Evolutionary conservation across 176 grass and related monocot genomes (phyloP).

Genomic region (Bromus sterilis): DNA sequence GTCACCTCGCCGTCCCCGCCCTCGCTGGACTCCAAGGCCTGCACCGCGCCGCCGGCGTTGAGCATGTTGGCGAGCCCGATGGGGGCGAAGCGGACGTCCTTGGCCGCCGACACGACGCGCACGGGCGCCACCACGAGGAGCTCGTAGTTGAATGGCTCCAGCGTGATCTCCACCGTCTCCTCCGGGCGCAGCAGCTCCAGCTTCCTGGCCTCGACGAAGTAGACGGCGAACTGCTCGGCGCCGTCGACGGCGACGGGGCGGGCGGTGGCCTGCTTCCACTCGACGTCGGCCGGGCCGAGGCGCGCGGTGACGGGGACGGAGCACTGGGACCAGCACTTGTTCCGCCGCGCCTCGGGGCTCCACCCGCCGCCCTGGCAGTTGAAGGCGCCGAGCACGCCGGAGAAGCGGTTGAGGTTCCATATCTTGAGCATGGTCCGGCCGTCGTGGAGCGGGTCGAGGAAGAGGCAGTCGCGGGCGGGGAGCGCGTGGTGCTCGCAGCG

Average conservation of each 20-base stretch:
- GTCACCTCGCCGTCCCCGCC: background rate
- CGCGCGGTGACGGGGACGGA: conserved; percentile 45
- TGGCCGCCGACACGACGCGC: background rate
- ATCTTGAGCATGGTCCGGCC: conserved; percentile 84
- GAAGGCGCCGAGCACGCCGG: conserved; percentile 71
- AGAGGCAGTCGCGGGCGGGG: conserved; percentile 74
- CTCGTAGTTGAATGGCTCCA: conserved; percentile 75
- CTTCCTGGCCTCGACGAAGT: conserved; percentile 32
- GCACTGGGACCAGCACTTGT: conserved; percentile 46
- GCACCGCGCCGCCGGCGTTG: conserved; percentile 69
- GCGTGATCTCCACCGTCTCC: conserved; percentile 49
- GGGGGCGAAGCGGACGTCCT: conserved; percentile 39
- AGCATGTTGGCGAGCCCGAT: conserved; percentile 91
- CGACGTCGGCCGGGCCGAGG: conserved; percentile 51
- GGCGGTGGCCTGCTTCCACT: conserved; percentile 46
- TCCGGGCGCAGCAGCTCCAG: conserved; percentile 36
- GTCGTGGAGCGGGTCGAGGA: conserved; percentile 65
- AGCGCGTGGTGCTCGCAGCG: conserved; percentile 73
- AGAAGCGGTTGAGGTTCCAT: conserved; percentile 72
- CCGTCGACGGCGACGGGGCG: conserved; percentile 22
- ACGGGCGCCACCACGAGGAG: conserved; percentile 82
- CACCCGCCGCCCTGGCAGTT: conserved; percentile 99
- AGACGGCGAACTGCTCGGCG: conserved; percentile 52
- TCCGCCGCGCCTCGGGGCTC: conserved; percentile 64
- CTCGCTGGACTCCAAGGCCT: conserved; percentile 23